Evolutionary conservation across 768 basidiomycete species (phyloP).

Genomic region (Naganishia vaughanmartiniae): DNA sequence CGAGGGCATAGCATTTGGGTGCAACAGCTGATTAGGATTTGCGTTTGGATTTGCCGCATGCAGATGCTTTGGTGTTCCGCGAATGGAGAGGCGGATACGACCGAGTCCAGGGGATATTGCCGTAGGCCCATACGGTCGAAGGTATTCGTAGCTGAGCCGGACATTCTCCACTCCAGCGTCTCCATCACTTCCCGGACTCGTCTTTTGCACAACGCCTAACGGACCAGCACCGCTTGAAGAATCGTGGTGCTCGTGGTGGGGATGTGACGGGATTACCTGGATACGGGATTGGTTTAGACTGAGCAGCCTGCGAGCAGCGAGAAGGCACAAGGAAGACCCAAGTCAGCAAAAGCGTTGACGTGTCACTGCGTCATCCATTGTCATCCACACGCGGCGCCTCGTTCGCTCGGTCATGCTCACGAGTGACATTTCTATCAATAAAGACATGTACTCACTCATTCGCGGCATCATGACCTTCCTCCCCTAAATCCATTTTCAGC

Average conservation of each 20-base stretch:
- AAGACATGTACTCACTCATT: conserved; percentile 14
- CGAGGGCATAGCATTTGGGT: conserved; percentile 22
- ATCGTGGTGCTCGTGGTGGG: not conserved
- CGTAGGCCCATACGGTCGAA: conserved; percentile 26
- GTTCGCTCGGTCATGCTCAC: not conserved
- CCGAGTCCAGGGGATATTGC: conserved; percentile 24
- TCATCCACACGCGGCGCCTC: not conserved
- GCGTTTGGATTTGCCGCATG: not conserved
- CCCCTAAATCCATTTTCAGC: conserved; percentile 17
- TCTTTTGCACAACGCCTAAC: conserved; percentile 12
- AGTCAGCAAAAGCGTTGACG: not conserved
- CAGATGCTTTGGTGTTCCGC: conserved; percentile 21
- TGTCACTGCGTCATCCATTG: not conserved
- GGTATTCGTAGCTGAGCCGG: conserved; percentile 20
- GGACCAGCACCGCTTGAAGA: not conserved
- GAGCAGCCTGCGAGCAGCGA: conserved; percentile 1
- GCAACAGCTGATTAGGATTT: conserved; percentile 15
- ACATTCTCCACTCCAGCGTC: conserved; percentile 16
- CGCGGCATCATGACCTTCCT: conserved; percentile 19
- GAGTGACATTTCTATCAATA: not conserved
- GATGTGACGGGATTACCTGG: conserved; percentile 12
- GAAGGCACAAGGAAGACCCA: not conserved
- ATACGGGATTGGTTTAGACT: conserved; percentile 21
- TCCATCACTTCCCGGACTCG: conserved; percentile 14
- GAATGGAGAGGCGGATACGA: conserved; percentile 20